Base-by-base conservation (phyloP, 805 yeast genomes). In the Ogataea allantospora region DNA sequence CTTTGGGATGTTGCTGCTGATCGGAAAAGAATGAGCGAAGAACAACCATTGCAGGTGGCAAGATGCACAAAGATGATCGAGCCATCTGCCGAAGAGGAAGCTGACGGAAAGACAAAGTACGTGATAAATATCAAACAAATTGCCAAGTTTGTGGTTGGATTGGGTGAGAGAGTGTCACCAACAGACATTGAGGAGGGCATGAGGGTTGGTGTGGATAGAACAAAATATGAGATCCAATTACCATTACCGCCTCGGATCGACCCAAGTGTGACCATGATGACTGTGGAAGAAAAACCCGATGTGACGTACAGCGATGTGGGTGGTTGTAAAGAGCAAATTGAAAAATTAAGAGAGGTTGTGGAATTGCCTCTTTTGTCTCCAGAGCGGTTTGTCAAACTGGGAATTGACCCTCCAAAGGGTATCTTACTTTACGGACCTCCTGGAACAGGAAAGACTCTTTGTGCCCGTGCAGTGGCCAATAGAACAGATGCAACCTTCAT, bases 351-450 rank as follows among this genome's bases (percentile, higher is more conserved):
- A 62, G 98, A 89, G 65, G 98, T 91, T 44, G 98, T 89, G 12
- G 98, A 91, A 65, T 70, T 91, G 57, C 98, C 97, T 27, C 67
- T 89, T 50, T 70, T 93, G 40, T 86, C 95, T 8, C 99, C 99
- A 20, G 99, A 93, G 67, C 77, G 99, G 60, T 93, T 93, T 63
- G 98, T 89, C 42, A 88, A 86, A 51, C 74, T 93, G 46, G 99
- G 99, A 37, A 93, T 93, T 58, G 99, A 93, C 63, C 99, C 99
- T 26, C 99, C 99, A 39, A 93, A 93, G 68, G 99, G 99, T 59
- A 89, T 93, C 48, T 69, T 93, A 50, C 70, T 93, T 32, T 93
- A 93, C 60, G 99, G 99, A 0, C 99, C 99, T 7, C 99, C 99
- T 33, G 99, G 99, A 52, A 93, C 99, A 0, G 99, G 99, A 64